Base-by-base conservation (phyloP, 169 alveolate species). In the Plasmodium knowlesi region DNA sequence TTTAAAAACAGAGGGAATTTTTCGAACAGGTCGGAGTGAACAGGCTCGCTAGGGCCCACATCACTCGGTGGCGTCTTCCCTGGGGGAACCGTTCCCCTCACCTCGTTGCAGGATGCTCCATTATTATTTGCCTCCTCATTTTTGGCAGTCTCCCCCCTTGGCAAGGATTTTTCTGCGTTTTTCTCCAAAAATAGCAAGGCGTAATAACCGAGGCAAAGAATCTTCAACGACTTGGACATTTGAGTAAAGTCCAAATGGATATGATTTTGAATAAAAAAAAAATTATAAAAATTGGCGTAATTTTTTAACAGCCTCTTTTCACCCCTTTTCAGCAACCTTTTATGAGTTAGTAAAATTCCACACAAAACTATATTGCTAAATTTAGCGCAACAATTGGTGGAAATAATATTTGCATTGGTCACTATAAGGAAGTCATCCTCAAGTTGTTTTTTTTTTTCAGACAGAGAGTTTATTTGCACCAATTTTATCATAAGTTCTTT, bases 301-400 rank as follows among this genome's bases (percentile, higher is more conserved):
- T 54, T 76, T 30, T 25, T 76, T 76, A 86, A 78, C 9, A 86
- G n/a, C 30, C 81, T 86, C 57, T 86, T 86, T 41, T 86, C 86
- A 54, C 79, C 37, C 30, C 50, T 76, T 74, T 86, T 86, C 70
- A 86, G 70, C 39, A 86, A 61, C 72, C 61, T 50, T 54, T 86
- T 86, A 39, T 86, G 93, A 57, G 93, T 86, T 76, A 86, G 81
- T 86, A 86, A 86, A 50, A 86, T 28, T 30, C 93, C 93, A 37
- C 81, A 41, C 30, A 86, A 39, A 30, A 86, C 53, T 78, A 86
- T 28, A 78, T 50, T 76, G 8, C 74, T 76, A 32, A 76, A 86
- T 53, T 86, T 74, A 0, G 28, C 34, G 16, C 9, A 32, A n/a
- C 71, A 28, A 14, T 85, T 78, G 71, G n/a, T 34, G 5, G 37